Evolutionary conservation across 2,329 filamentous ascomycete genomes (phyloP), one percentile per base, ranked within the genome.

Genomic region (Pseudocercospora cruenta): DNA sequence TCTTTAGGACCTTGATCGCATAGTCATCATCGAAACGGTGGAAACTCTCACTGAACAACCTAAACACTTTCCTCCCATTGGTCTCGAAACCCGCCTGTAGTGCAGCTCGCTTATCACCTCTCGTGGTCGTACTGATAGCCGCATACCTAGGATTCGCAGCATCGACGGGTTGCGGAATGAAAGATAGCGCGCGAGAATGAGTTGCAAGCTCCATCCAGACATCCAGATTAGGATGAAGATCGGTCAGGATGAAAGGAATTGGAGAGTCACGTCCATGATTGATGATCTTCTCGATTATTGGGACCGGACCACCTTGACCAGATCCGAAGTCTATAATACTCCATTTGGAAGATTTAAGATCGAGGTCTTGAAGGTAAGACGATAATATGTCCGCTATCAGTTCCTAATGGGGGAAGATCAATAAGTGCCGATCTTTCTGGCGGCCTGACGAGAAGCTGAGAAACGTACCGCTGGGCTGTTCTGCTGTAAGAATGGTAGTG

Each of bases 321-420:
- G 90, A 89, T 76, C 90, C 92, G 78, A 93, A 91, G 79, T 94
- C 91, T 67, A 93, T 84, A 71, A 91, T 88, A 19, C 85, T 87
- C 77, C 90, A 88, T 1, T 87, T 79, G 26, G 80, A 74, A 4
- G 74, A 66, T 39, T 82, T 82, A 14, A 90, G 82, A 49, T 85
- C 79, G 14, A 75, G 67, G 22, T 65, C 33, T 26, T 72, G 59
- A 4, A 79, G 67, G 21, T 71, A 70, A 8, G 78, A 78, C 45
- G 83, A 80, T 54, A 92, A 83, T 21, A 87, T 79, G 51, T 81
- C 77, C 55, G 88, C 86, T n/a, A 87, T 88, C 49, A 89, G 75
- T n/a, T 82, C 79, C 19, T 88, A 33, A 33, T 33, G 31, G 31
- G 12, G 31, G 31, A 33, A 33, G 31, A 33, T 33, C 31, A 33